Evolutionary conservation across 768 basidiomycete genomes (phyloP), one percentile per base, ranked within the genome.

Genomic region (Mycena venus): DNA sequence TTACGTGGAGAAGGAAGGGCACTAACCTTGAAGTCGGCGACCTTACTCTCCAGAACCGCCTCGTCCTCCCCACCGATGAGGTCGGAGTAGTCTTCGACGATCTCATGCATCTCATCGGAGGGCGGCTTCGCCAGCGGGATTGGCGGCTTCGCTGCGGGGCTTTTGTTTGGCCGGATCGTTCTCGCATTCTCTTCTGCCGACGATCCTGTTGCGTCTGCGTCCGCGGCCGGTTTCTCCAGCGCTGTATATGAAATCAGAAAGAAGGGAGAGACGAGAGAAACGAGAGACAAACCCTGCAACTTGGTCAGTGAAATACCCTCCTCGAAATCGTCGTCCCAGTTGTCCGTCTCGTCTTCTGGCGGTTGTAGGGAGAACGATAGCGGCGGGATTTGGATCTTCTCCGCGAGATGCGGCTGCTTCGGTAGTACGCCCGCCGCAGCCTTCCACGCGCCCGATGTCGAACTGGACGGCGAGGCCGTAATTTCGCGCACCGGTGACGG

Each of bases 241-340:
- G 91, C 93, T 92, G 79, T 4, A 60, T 11, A 63, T 21, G 55
- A 70, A 56, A 15, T 75, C 27, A 72, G 21, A 47, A 4, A 42
- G 64, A 0, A 73, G 53, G 58, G 34, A 68, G 27, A 47, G 38
- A 8, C 68, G 78, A 25, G 34, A 29, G 53, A 42, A 19, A 3
- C 71, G 44, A 53, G 11, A 2, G 3, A 75, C 80, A 23, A 40
- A 89, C 89, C 92, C 85, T 94, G 94, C 34, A 97, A 82, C 82
- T 97, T 98, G 10, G 93, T 91, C 65, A 95, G 90, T 0, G 96
- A 96, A 38, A 97, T 96, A 1, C 94, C 96, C 76, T 96, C 96
- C 80, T 97, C 96, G 76, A 99, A 99, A 80, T 99, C 98, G 75
- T 97, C 96, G 79, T 99, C 98, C 98, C 98, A 99, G 75, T 97